Evolutionary conservation across 1,139 yeast species (phyloP).

Genomic region (Pichia sp.): DNA sequence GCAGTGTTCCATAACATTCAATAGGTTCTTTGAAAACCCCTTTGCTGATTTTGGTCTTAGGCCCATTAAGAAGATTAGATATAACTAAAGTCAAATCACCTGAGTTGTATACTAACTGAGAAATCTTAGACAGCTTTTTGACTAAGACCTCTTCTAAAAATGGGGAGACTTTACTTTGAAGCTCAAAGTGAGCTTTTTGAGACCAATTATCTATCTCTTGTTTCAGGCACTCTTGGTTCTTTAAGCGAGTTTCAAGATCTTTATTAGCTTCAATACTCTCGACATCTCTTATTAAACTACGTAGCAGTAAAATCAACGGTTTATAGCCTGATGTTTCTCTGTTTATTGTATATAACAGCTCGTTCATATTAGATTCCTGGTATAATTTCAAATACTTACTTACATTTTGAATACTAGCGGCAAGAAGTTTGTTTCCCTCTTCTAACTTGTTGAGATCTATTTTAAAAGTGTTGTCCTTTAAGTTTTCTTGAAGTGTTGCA

Average conservation of each 20-base stretch:
- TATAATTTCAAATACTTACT: slow-evolving; percentile 22
- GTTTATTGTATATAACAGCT: slow-evolving; percentile 22
- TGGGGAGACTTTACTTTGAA: slow-evolving; percentile 27
- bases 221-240: too few relatives aligned
- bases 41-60: slow-evolving; percentile 16
- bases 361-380: slow-evolving; percentile 23
- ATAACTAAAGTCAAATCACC: slow-evolving; percentile 27
- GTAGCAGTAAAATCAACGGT: slow-evolving; percentile 21
- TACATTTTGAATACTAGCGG: slow-evolving; percentile 22
- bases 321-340: slow-evolving; percentile 26
- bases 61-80: slow-evolving; percentile 23
- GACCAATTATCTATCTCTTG: slow-evolving; percentile 26
- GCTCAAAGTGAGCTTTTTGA: slow-evolving; percentile 27
- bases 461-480: slow-evolving; percentile 12
- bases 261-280: slow-evolving; percentile 4
- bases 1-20: slow-evolving; percentile 26
- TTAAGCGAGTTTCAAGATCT: slow-evolving; percentile 6
- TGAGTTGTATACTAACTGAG: slow-evolving; percentile 25
- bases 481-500: slow-evolving; percentile 5
- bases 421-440: slow-evolving; percentile 23
- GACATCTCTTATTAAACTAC: slow-evolving; percentile 22
- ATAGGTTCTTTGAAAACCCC: slow-evolving; percentile 20
- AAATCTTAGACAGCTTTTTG: slow-evolving; percentile 22
- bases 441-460: slow-evolving; percentile 23
- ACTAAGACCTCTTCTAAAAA: slow-evolving; percentile 23